phyloP scores from a whole-genome alignment of 768 basidiomycete species.

The Galerina sulciceps region DNA sequence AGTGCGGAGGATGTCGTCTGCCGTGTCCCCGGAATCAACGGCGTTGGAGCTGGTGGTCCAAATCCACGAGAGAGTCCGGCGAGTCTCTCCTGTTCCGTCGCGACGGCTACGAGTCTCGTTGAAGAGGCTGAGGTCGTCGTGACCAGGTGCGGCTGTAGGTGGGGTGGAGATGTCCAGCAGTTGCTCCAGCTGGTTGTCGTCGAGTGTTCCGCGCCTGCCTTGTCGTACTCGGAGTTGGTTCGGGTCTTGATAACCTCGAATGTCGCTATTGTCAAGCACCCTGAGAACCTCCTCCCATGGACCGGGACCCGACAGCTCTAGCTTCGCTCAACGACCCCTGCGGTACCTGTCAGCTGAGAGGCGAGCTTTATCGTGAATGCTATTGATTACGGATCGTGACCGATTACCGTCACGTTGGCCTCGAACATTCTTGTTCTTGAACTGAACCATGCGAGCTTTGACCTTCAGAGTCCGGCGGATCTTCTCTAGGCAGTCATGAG shows the following conservation, averaged over 20 bases:
- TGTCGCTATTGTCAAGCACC: conserved; percentile 8
- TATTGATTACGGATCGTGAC: not conserved
- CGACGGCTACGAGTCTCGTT: not conserved
- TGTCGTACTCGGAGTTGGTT: not conserved
- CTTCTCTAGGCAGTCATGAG: conserved; percentile 1
- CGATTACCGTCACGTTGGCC: conserved; percentile 3
- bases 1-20: conserved; percentile 18
- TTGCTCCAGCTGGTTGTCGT: conserved; percentile 11
- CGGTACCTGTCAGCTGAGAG: conserved; percentile 7
- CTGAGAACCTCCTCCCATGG: conserved; percentile 13
- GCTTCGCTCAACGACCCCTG: conserved; percentile 3
- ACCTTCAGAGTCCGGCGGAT: conserved; percentile 6
- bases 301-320: conserved; percentile 4
- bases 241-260: conserved; percentile 17
- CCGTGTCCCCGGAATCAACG: not conserved
- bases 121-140: not conserved
- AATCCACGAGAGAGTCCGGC: conserved; percentile 7
- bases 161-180: too few species aligned
- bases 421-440: conserved; percentile 3
- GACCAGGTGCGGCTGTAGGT: not conserved
- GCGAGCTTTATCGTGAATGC: conserved; percentile 10
- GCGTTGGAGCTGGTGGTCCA: not conserved
- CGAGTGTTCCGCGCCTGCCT: conserved; percentile 20
- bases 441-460: conserved; percentile 6
- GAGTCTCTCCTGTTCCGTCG: conserved; percentile 8